A percentile compares a stretch with the other conserved stretches of the same genome.
Evolutionary conservation across 2,329 filamentous ascomycete genomes (phyloP).

Genomic region (Boeremia exigua): DNA sequence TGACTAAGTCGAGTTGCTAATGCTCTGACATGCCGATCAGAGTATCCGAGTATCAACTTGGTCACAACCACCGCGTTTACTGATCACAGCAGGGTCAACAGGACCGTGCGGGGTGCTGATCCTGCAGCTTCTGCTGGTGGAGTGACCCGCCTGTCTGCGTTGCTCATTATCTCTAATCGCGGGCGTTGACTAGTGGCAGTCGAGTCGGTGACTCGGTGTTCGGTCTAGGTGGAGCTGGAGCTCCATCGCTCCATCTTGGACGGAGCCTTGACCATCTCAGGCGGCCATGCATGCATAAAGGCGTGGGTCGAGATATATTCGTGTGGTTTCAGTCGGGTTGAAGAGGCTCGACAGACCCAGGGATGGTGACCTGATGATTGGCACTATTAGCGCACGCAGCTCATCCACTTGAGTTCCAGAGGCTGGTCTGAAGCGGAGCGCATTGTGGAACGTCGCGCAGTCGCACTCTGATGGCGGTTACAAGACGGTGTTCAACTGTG

Average conservation of each 20-base stretch:
- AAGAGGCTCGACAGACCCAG: not conserved
- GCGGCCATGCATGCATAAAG: slow-evolving; percentile 15
- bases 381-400: slow-evolving; percentile 1
- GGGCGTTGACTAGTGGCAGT: slow-evolving; percentile 5
- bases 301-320: slow-evolving; percentile 19
- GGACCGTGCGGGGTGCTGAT: not conserved
- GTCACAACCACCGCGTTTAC: not conserved
- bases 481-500: not conserved
- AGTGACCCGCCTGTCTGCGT: slow-evolving; percentile 10
- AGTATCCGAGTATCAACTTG: not conserved
- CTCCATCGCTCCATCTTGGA: slow-evolving; percentile 5
- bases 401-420: not conserved
- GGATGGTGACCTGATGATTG: not conserved
- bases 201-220: slow-evolving; percentile 12
- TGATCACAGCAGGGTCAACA: not conserved
- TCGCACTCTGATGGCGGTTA: not conserved
- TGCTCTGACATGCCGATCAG: not conserved
- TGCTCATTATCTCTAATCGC: not conserved
- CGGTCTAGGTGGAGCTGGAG: not conserved
- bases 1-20: not conserved
- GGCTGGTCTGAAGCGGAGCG: not conserved
- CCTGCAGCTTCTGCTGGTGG: slow-evolving; percentile 5
- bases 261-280: slow-evolving; percentile 1
- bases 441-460: not conserved
- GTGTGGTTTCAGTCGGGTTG: slow-evolving; percentile 16